Percentiles rank a stretch among this genome's conserved stretches.
phyloP scores from a whole-genome alignment of 768 basidiomycete genomes.

The Leccinellum rugosiceps region DNA sequence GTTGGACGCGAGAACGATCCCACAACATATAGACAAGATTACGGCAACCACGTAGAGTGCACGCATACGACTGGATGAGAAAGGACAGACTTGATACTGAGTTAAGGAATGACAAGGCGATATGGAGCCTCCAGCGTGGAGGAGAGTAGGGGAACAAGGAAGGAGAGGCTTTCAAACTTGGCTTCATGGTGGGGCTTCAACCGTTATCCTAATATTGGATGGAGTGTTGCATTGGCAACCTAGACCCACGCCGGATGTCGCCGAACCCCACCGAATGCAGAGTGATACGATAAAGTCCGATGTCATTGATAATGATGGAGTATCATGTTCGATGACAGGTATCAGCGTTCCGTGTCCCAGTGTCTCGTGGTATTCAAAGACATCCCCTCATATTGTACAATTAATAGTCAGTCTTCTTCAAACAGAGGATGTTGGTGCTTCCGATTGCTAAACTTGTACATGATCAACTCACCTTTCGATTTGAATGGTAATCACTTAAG shows the following conservation, averaged over 20 bases:
- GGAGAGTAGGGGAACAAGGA: neutral
- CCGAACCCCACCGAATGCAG: neutral
- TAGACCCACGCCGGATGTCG: neutral
- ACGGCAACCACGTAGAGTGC: neutral
- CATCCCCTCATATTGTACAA: neutral
- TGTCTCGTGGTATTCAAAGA: neutral
- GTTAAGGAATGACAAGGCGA: neutral
- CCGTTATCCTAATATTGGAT: neutral
- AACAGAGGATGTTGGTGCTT: neutral
- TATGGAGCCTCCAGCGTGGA: neutral
- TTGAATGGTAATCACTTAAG: neutral
- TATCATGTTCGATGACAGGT: neutral
- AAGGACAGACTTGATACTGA: slow-evolving; percentile 2
- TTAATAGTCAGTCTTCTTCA: neutral
- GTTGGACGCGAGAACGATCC: slow-evolving; percentile 9
- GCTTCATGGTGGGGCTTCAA: neutral
- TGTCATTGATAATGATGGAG: neutral
- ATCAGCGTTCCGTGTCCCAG: neutral
- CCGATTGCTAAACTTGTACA: neutral
- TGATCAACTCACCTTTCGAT: neutral
- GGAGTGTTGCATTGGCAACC: neutral
- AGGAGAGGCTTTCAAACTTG: neutral
- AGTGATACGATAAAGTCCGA: neutral
- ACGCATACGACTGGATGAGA: slow-evolving; percentile 7
- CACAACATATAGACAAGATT: slow-evolving; percentile 17